phyloP scores from a whole-genome alignment of 2,329 filamentous ascomycete species.

The Chaetomiaceae sp. region DNA sequence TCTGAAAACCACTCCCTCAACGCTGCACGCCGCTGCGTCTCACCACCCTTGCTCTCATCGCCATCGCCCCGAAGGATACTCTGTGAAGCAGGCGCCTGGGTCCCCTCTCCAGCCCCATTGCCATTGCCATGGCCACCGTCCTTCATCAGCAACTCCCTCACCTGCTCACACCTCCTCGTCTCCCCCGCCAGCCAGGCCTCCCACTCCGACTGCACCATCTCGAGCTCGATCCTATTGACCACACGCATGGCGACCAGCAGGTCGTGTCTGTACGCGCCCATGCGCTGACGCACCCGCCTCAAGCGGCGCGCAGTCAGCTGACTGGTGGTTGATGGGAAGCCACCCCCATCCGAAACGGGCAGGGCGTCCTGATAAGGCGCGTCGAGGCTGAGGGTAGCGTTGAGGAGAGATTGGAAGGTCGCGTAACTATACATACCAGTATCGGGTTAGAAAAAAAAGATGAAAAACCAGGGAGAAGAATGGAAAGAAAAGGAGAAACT shows the following conservation, averaged over 20 bases:
- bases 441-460: not conserved
- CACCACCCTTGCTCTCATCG: conserved; percentile 31
- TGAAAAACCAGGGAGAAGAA: not conserved
- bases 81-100: too few species aligned
- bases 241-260: conserved; percentile 85
- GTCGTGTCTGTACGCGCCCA: conserved; percentile 84
- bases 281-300: conserved; percentile 72
- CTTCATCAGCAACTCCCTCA: conserved; percentile 33
- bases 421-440: conserved; percentile 40
- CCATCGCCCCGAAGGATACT: not conserved
- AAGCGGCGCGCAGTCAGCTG: conserved; percentile 60
- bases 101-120: conserved; percentile 32
- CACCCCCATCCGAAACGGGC: not conserved
- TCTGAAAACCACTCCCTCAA: conserved; percentile 48
- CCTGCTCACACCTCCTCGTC: conserved; percentile 66
- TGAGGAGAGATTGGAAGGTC: conserved; percentile 58
- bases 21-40: conserved; percentile 30
- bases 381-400: conserved; percentile 55
- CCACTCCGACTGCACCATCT: conserved; percentile 84
- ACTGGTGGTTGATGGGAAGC: conserved; percentile 45
- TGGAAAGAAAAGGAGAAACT: conserved; percentile 21
- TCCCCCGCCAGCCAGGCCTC: conserved; percentile 88
- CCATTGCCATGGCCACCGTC: conserved; percentile 18
- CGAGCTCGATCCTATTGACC: conserved; percentile 82
- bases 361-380: conserved; percentile 49